Conservation (phyloP, 345 rosid species). For the Limnanthes douglasii region DNA sequence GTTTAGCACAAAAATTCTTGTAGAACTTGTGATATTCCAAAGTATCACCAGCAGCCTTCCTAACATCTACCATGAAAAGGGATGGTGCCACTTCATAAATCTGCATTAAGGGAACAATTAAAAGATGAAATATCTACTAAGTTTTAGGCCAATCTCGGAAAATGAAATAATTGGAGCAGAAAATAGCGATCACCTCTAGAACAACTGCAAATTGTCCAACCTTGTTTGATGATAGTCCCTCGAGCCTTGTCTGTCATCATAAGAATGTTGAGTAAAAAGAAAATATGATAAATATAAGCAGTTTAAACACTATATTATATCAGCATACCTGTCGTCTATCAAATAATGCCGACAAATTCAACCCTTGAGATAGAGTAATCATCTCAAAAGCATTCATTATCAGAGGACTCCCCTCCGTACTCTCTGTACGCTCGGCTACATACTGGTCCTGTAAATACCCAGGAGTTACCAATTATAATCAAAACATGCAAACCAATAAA, state of each 20-base stretch:
- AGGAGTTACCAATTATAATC: conserved; percentile 3
- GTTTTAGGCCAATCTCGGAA: too few relatives aligned
- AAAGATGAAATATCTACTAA: too few relatives aligned
- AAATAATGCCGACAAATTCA: conserved; percentile 82
- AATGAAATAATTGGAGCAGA: too few relatives aligned
- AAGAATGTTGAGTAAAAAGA: too few relatives aligned
- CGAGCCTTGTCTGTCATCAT: too few relatives aligned
- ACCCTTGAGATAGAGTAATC: conserved; percentile 92
- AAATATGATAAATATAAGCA: too few relatives aligned
- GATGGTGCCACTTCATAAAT: conserved; percentile 84
- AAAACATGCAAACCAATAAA: conserved; percentile 5
- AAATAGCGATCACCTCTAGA: too few relatives aligned
- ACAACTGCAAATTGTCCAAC: too few relatives aligned
- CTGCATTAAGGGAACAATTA: conserved; percentile 27
- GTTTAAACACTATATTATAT: too few relatives aligned
- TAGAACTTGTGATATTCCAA: conserved; percentile 90
- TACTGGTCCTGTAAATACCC: conserved; percentile 41
- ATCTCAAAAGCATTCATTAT: conserved; percentile 97
- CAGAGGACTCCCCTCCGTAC: conserved; percentile 39
- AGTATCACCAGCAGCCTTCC: conserved; percentile 87
- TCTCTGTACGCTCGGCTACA: conserved; percentile 39
- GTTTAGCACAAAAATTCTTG: conserved; percentile 57
- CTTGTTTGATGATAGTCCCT: too few relatives aligned
- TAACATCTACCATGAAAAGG: conserved; percentile 82
- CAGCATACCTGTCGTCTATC: conserved; percentile 89